A percentile compares a stretch with the other conserved stretches of the same genome.
phyloP scores from a whole-genome alignment of 139 green algal genomes.

The Yamagishiella unicocca region DNA sequence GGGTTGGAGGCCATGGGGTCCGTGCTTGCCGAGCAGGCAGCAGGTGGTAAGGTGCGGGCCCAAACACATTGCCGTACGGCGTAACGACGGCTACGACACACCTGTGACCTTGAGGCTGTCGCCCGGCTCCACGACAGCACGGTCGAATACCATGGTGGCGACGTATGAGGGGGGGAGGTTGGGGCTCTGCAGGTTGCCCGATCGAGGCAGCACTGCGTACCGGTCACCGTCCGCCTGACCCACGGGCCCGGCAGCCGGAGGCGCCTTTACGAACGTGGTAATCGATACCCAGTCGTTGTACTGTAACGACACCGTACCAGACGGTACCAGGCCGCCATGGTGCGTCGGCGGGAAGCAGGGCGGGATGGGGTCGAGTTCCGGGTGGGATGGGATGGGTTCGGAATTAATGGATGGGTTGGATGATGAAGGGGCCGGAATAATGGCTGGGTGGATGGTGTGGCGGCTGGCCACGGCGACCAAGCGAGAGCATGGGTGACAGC shows the following conservation, averaged over 20 bases:
- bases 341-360: not conserved
- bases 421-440: too few relatives aligned
- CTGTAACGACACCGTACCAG: not conserved
- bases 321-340: not conserved
- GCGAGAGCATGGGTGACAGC: too few relatives aligned
- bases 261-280: not conserved
- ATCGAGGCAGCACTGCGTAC: not conserved
- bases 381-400: too few relatives aligned
- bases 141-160: conserved; percentile 55
- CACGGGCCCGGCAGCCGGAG: too few relatives aligned
- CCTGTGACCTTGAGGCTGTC: conserved; percentile 61
- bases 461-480: too few relatives aligned
- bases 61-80: not conserved
- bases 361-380: too few relatives aligned
- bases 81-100: not conserved
- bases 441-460: too few relatives aligned
- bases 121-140: conserved; percentile 53
- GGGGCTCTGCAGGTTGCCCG: not conserved
- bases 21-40: not conserved
- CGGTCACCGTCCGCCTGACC: not conserved
- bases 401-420: too few relatives aligned
- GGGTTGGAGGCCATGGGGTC: not conserved
- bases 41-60: not conserved
- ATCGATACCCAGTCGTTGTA: not conserved
- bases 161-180: not conserved